Base-by-base conservation (phyloP, 2,329 filamentous ascomycete species). In the Fusarium sp. region DNA sequence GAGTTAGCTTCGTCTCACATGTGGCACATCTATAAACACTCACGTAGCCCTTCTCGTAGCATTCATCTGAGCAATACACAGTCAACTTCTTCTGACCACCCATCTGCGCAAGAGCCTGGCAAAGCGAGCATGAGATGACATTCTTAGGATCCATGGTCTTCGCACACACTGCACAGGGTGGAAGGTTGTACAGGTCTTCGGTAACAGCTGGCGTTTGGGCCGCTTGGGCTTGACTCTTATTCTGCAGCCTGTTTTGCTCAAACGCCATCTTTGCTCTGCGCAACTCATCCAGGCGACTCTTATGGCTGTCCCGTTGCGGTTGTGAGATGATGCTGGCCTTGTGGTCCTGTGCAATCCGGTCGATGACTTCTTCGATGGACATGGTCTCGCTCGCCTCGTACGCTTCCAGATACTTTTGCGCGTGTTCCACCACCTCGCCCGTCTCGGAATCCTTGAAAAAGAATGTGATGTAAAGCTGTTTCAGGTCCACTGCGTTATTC, bases 261-360 rank as follows among this genome's bases (percentile, higher is more conserved):
- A 81, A 80, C 8, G 81, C 80, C 55, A 76, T 79, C 67, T 79
- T 81, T 26, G 81, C 82, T 53, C 81, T 74, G 15, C 75, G 76
- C 5, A 84, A 74, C 65, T 83, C 81, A 52, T 81, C 79, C 3
- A 83, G 70, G 9, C 80, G 77, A 48, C 65, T 68, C 51, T 65
- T 64, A 54, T 79, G 76, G 28, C 70, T 74, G 38, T 79, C 75
- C 11, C 80, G 76, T 38, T 78, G 74, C 2, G 73, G 72, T 53
- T 76, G 70, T 15, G 71, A 63, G 41, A 50, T 72, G 38, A 68
- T 69, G 53, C 60, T 72, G 29, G 69, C 73, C 7, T 73, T 72
- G 15, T 74, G 63, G 19, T 75, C 74, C 28, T 72, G 64, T 4
- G 69, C 70, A 25, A 78, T 75, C 6, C 56, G 70, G 45, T 75